Evolutionary conservation across 306 rosid species (phyloP).

Genomic region (Prunus fruticosa): DNA sequence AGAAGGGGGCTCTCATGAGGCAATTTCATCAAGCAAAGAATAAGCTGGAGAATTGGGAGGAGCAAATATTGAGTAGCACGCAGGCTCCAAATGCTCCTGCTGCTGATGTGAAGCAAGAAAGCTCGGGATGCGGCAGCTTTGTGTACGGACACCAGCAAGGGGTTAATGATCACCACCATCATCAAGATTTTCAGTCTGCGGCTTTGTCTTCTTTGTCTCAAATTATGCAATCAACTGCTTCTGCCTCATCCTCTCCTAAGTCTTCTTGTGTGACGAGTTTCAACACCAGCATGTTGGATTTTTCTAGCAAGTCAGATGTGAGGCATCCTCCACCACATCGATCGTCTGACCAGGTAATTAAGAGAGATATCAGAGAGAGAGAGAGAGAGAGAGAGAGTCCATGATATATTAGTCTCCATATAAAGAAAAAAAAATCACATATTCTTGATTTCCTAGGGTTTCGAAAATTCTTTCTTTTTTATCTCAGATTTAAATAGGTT

Average conservation of each 20-base stretch:
- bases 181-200: slow-evolving; percentile 44
- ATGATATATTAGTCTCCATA: neutral
- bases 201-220: slow-evolving; percentile 48
- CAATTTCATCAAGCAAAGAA: slow-evolving; percentile 37
- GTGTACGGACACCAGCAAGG: slow-evolving; percentile 39
- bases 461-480: neutral
- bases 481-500: neutral
- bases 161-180: neutral
- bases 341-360: slow-evolving; percentile 68
- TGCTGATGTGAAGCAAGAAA: slow-evolving; percentile 69
- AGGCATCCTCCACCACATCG: slow-evolving; percentile 60
- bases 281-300: slow-evolving; percentile 76
- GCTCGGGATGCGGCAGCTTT: slow-evolving; percentile 41
- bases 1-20: slow-evolving; percentile 41
- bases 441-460: slow-evolving; percentile 5
- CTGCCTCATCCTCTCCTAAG: slow-evolving; percentile 44
- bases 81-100: slow-evolving; percentile 40
- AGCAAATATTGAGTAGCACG: slow-evolving; percentile 29
- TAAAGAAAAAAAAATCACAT: neutral
- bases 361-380: neutral
- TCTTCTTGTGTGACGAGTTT: slow-evolving; percentile 80
- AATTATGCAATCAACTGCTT: slow-evolving; percentile 26
- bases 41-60: slow-evolving; percentile 71
- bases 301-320: slow-evolving; percentile 51
- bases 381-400: neutral